Evolutionary conservation across 2,329 filamentous ascomycete species (phyloP), one percentile per base, ranked within the genome.

Genomic region (Paecilomyces variotii): DNA sequence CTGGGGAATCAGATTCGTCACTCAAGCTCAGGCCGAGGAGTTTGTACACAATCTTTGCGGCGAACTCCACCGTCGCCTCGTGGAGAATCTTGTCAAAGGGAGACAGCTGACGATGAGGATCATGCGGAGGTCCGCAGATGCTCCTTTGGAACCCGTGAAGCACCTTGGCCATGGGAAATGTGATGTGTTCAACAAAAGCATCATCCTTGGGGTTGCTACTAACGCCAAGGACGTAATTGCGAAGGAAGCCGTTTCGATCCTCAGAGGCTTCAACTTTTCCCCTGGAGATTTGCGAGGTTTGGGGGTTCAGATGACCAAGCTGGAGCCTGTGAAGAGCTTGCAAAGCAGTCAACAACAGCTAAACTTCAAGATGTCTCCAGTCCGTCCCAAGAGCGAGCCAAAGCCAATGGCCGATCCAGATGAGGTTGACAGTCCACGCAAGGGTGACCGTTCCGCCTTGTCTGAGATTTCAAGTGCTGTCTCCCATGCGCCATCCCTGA

Each of bases 1-100:
- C 67, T 99, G 94, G 94, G 94, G 95, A 2, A 96, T 99, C 58
- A 87, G 94, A 4, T 99, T 99, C 70, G 85, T 94, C 64, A 95
- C 83, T 60, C 91, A 97, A 68, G 82, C 84, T n/a, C 93, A 99
- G 73, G 92, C 91, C 0, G 93, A 97, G 60, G 90, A 95, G 63
- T 99, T 99, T 71, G 82, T 97, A 30, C 79, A 85, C 61, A 94
- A 90, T 63, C 78, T 99, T 0, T 94, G 90, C 68, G 87, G 87
- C 58, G 94, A 99, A 72, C 77, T 99, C 5, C 87, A 92, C 65
- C 87, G 87, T 58, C 84, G 94, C 1, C 77, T 99, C 19, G 69
- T 91, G 25, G 89, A 91, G 63, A 91, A 97, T 70, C 82, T 87
- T 30, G 91, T 97, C 56, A 95, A 89, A 68, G 94, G 94, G 12